Evolutionary conservation across 768 basidiomycete genomes (phyloP), one percentile per base, ranked within the genome.

Genomic region (Pleurotus tuber-regium): DNA sequence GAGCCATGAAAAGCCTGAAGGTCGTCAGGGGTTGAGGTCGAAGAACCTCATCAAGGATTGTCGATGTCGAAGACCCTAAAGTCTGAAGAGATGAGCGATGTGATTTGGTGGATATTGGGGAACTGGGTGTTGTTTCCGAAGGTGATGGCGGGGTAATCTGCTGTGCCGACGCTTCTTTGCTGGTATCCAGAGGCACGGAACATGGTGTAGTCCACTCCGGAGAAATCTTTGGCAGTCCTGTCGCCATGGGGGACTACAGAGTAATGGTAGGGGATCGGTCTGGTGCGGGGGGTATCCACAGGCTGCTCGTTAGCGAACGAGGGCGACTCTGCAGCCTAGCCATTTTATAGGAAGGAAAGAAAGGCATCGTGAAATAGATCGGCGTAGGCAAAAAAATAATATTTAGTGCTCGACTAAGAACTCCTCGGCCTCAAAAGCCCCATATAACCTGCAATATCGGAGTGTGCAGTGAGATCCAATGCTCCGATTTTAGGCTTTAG

Each of bases 1-100:
- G 88, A 19, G 84, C 78, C 39, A 79, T 64, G 43, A 87, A 70
- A 49, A 87, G 76, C 24, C 78, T 79, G 21, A 73, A 52, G 1
- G 80, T 81, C 3, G 87, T 84, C 36, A 85, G 65, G 35, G 68
- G 59, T 50, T 51, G 59, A 23, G 31, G 55, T 16, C 55, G 57
- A 53, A 55, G 53, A 18, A n/a, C n/a, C n/a, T 59, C 59, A 43
- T 68, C 66, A 28, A 69, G 53, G 19, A 63, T 66, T 1, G 63
- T 54, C 21, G 67, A 68, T 28, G 73, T 66, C 12, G 61, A 51
- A 33, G 70, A 66, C 9, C 58, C 52, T 39, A 66, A 31, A 28
- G 54, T 56, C 25, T 42, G 54, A 9, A 51, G 29, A 53, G 51
- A 65, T 67, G 21, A 59, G 52, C 23, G 65, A 64, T 21, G 68